These are phyloP conservation scores for Psidium guajava DNA, from an alignment of 345 rosid species.

Conservation along the genomic window DNA sequence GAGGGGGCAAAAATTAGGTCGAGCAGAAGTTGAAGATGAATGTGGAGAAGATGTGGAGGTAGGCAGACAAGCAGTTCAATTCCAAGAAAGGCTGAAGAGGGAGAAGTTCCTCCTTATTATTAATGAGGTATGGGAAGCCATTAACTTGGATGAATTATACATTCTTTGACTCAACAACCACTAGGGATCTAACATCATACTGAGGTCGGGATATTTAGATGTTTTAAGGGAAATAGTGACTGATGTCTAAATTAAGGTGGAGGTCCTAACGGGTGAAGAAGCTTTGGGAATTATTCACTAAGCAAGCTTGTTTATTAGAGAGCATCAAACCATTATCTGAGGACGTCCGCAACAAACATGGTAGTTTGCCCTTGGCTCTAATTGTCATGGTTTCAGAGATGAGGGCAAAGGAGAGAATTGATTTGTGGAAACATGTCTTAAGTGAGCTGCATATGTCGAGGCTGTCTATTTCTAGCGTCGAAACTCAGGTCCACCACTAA, in stretches of 20 bases:
- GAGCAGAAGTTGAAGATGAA: neutral
- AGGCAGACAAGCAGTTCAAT: neutral
- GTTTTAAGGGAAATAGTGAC: neutral
- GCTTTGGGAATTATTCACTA: neutral
- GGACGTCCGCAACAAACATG: neutral
- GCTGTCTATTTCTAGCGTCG: neutral
- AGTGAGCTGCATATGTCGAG: neutral
- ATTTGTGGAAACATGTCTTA: neutral
- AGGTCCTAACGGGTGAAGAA: neutral
- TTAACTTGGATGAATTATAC: neutral
- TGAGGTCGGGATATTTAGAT: neutral
- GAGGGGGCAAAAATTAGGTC: neutral
- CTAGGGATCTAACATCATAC: neutral
- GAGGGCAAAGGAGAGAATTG: neutral
- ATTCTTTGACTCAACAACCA: neutral
- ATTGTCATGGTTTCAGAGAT: neutral
- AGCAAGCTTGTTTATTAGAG: neutral
- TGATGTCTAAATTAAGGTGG: neutral
- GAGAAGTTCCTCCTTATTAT: neutral
- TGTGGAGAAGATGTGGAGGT: neutral
- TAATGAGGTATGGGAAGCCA: neutral
- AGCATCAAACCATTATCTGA: neutral
- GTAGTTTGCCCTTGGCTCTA: neutral
- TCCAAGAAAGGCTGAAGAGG: neutral
- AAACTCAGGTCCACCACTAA: neutral